These are phyloP conservation scores for Epichloe uncinata DNA, from an alignment of 2,329 filamentous ascomycete genomes.

Conservation along the genomic window DNA sequence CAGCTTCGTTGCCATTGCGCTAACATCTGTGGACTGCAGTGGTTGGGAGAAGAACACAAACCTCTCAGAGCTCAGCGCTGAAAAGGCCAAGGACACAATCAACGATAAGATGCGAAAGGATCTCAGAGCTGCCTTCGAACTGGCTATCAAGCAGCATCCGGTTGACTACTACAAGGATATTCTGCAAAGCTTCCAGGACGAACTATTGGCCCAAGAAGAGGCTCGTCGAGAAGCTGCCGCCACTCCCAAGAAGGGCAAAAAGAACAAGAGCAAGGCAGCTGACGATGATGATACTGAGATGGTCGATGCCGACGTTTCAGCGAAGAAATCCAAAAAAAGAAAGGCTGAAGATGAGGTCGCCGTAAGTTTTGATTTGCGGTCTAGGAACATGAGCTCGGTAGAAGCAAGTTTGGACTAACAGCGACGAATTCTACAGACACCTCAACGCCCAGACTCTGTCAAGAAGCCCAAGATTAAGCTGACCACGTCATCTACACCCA, in stretches of 20 bases:
- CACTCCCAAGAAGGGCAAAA: constrained; percentile 29
- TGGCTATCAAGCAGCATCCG: constrained; percentile 66
- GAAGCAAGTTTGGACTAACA: not conserved
- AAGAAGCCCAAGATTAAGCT: constrained; percentile 59
- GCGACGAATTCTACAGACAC: constrained; percentile 28
- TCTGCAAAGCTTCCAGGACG: constrained; percentile 56
- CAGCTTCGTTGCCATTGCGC: not conserved
- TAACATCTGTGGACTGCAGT: constrained; percentile 31
- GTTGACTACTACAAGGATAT: constrained; percentile 75
- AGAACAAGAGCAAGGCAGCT: constrained; percentile 36
- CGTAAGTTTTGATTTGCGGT: constrained; percentile 16
- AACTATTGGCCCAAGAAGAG: constrained; percentile 42
- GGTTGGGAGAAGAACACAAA: constrained; percentile 84
- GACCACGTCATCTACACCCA: constrained; percentile 52
- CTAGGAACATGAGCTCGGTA: not conserved
- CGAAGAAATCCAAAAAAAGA: constrained; percentile 61
- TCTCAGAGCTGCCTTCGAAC: constrained; percentile 62
- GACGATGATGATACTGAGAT: constrained; percentile 49
- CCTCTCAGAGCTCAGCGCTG: constrained; percentile 62
- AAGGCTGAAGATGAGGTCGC: constrained; percentile 72
- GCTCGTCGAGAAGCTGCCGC: constrained; percentile 30
- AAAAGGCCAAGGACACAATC: constrained; percentile 53
- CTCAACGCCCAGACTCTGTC: constrained; percentile 45
- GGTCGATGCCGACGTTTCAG: constrained; percentile 44
- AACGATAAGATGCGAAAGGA: constrained; percentile 71